phyloP scores from a whole-genome alignment of 2,329 filamentous ascomycete genomes.

The Arthrobotrys sinensis region DNA sequence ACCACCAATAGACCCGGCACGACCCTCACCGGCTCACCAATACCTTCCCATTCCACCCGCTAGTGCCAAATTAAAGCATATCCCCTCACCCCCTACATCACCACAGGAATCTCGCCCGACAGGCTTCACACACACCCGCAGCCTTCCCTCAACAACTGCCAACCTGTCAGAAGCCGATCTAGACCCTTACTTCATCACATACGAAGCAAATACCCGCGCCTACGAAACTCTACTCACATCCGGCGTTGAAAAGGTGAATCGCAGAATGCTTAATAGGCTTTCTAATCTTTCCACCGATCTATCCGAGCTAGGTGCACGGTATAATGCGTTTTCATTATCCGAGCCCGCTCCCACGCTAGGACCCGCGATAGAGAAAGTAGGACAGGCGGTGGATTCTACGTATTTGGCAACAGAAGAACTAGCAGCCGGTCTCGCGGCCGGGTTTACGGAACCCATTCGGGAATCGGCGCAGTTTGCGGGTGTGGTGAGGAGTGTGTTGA shows the following conservation, averaged over 20 bases:
- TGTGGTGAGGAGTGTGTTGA: conserved; percentile 88
- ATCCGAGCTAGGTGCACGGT: conserved; percentile 92
- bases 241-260: conserved; percentile 96
- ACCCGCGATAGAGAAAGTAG: conserved; percentile 91
- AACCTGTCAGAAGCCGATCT: conserved; percentile 88
- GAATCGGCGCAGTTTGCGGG: conserved; percentile 98
- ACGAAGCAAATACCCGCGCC: conserved; percentile 91
- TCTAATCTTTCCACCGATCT: conserved; percentile 87
- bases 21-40: conserved; percentile 86
- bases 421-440: conserved; percentile 87
- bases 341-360: conserved; percentile 86
- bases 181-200: conserved; percentile 95
- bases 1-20: conserved; percentile 94
- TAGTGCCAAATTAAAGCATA: conserved; percentile 86
- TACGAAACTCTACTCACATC: conserved; percentile 89
- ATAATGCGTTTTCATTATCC: conserved; percentile 95
- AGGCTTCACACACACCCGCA: conserved; percentile 76
- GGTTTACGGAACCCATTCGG: conserved; percentile 96
- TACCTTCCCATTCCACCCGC: conserved; percentile 88
- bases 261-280: conserved; percentile 87
- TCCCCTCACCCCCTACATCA: conserved; percentile 66
- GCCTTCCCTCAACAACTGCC: conserved; percentile 85
- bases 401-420: conserved; percentile 97
- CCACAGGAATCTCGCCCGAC: conserved; percentile 66
- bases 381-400: conserved; percentile 94